A percentile compares a stretch with the other conserved stretches of the same genome.
Evolutionary conservation across 805 yeast genomes (phyloP).

Genomic region (Ogataea methylovora): DNA sequence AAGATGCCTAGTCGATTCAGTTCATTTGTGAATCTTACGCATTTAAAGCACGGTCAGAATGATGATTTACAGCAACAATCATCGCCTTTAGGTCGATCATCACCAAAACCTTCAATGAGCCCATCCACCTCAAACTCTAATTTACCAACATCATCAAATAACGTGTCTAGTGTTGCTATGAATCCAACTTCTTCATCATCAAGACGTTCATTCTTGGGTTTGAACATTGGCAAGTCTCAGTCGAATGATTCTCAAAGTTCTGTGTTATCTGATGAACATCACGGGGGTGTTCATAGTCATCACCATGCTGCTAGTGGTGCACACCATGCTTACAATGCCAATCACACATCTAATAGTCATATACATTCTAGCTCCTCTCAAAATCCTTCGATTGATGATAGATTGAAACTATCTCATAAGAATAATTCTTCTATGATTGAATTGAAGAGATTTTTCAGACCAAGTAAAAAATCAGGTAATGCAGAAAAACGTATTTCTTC

Average conservation of each 20-base stretch:
- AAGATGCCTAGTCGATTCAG: slow-evolving; percentile 24
- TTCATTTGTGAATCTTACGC: slow-evolving; percentile 16
- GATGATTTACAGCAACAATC: neutral
- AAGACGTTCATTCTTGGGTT: slow-evolving; percentile 23
- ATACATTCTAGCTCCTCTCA: neutral
- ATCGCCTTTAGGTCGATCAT: slow-evolving; percentile 7
- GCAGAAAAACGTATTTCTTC: slow-evolving; percentile 2
- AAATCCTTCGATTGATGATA: neutral
- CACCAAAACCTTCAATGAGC: slow-evolving; percentile 6
- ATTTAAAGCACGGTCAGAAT: slow-evolving; percentile 4
- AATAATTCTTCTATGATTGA: slow-evolving; percentile 54
- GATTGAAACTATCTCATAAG: neutral
- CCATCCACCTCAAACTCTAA: neutral
- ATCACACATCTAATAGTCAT: slow-evolving; percentile 1
- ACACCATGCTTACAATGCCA: neutral
- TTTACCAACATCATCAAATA: neutral
- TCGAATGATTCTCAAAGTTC: slow-evolving; percentile 23
- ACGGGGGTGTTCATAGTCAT: neutral
- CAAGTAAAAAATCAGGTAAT: slow-evolving; percentile 28
- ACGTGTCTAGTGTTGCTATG: slow-evolving; percentile 9
- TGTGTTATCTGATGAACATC: slow-evolving; percentile 17
- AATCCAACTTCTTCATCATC: slow-evolving; percentile 13
- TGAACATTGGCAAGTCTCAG: slow-evolving; percentile 19
- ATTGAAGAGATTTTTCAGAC: slow-evolving; percentile 65
- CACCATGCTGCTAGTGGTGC: slow-evolving; percentile 1